phyloP scores from a whole-genome alignment of 768 basidiomycete species.

The Mycena polygramma region DNA sequence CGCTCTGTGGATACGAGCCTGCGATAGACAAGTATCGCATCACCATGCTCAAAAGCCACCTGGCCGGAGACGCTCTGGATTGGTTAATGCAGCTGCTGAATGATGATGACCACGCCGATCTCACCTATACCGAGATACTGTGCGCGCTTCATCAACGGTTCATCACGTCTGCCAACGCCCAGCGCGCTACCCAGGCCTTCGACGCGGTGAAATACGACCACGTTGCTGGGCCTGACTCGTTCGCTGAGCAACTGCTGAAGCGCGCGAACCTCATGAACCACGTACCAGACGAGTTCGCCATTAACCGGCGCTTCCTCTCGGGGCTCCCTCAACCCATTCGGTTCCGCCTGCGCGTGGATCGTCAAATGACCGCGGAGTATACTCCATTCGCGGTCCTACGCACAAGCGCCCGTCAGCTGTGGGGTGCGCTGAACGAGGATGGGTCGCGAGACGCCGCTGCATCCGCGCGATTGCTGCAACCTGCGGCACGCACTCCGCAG shows the following conservation, averaged over 20 bases:
- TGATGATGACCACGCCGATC: neutral
- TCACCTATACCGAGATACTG: neutral
- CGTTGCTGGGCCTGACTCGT: neutral
- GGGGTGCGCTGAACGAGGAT: neutral
- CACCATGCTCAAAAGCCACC: constrained; percentile 1
- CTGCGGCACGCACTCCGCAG: no score
- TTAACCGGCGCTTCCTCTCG: neutral
- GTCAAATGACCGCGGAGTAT: constrained; percentile 7
- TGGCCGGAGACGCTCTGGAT: neutral
- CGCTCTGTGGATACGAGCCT: neutral
- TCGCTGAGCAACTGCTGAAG: neutral
- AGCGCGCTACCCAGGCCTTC: neutral
- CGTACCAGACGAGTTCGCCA: neutral
- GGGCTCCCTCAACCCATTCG: constrained; percentile 9
- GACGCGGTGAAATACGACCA: constrained; percentile 5
- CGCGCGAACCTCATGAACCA: constrained; percentile 2
- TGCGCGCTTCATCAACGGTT: constrained; percentile 3
- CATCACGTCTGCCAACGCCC: constrained; percentile 4
- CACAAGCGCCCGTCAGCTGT: neutral
- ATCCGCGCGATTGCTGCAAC: no score
- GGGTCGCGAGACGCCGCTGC: no score
- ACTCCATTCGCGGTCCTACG: constrained; percentile 1
- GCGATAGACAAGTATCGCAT: neutral
- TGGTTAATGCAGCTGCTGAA: constrained; percentile 3
- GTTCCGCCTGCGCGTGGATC: constrained; percentile 2